Conservation (phyloP, 495 filamentous ascomycete genomes). For the Aspergillus ellipticus region DNA sequence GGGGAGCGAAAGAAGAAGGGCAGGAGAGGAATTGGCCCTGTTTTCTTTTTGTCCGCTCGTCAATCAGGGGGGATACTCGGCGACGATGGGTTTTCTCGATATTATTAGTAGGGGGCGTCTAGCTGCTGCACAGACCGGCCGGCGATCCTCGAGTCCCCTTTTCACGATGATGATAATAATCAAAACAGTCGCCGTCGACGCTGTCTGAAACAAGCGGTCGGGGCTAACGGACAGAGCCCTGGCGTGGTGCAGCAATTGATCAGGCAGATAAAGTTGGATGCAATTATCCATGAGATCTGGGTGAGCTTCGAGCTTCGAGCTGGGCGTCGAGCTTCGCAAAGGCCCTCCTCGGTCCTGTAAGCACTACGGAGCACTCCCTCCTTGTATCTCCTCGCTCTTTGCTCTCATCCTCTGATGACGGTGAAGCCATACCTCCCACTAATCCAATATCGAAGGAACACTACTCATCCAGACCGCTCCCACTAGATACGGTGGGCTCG, state of each 20-base stretch:
- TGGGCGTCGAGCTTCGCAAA: no score
- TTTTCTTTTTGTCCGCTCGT: slow-evolving; percentile 3
- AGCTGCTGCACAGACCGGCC: slow-evolving; percentile 20
- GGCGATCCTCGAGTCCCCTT: slow-evolving; percentile 22
- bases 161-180: slow-evolving; percentile 7
- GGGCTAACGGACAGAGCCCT: not conserved
- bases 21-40: not conserved
- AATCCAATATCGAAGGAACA: no score
- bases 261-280: not conserved
- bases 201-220: not conserved
- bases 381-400: no score
- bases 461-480: no score
- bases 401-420: no score
- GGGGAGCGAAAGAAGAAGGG: not conserved
- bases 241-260: not conserved
- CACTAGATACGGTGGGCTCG: no score
- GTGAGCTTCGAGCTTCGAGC: no score
- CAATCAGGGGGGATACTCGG: slow-evolving; percentile 11
- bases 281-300: no score
- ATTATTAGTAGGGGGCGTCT: slow-evolving; percentile 16
- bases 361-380: no score
- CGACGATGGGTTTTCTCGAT: not conserved
- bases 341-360: no score
- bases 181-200: not conserved
- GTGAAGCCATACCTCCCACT: no score